Evolutionary conservation across 805 yeast genomes (phyloP), one percentile per base, ranked within the genome.

Genomic region (Clavispora santaluciae): DNA sequence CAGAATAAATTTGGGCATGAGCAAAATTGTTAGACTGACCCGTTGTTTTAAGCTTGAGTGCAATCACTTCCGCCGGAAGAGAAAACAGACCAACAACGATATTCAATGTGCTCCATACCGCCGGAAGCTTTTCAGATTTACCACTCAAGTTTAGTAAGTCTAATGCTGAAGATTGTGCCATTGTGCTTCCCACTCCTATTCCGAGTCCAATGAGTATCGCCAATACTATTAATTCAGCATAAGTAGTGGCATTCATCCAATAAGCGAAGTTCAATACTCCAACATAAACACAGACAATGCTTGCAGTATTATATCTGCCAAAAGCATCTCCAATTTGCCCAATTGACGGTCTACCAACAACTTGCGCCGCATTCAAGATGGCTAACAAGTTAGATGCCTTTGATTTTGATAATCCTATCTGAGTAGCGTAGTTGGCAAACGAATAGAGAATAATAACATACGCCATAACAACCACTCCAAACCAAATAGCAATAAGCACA

Each of bases 1-100:
- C 87, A 4, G 79, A 72, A 54, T 79, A 80, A 1, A 80, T 66
- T 51, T 81, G 87, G 1, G 83, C 70, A 49, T 80, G 72, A 24
- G 75, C 59, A 49, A 74, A 82, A 5, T 30, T 34, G 21, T 44
- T 33, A 9, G 45, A 42, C 8, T 39, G 34, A 18, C 40, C 39
- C 3, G 34, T 33, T n/a, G 40, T 41, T 15, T 22, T 13, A 35
- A 50, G 46, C 33, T 44, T 42, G 17, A 79, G 70, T 0, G 79
- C 84, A 37, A 79, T 71, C 5, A 76, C 69, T 57, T 79, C 85
- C 3, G 78, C 65, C 1, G 72, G 68, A 20, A 79, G 55, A 6
- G 71, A 55, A 22, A 66, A 55, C 4, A 57, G 33, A 5, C 58
- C 44, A 6, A 56, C 63, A 4, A 60, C 46, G 12, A 67, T 57